Evolutionary conservation across 2,329 filamentous ascomycete genomes (phyloP).

Genomic region (Monilinia vaccinii-corymbosi): DNA sequence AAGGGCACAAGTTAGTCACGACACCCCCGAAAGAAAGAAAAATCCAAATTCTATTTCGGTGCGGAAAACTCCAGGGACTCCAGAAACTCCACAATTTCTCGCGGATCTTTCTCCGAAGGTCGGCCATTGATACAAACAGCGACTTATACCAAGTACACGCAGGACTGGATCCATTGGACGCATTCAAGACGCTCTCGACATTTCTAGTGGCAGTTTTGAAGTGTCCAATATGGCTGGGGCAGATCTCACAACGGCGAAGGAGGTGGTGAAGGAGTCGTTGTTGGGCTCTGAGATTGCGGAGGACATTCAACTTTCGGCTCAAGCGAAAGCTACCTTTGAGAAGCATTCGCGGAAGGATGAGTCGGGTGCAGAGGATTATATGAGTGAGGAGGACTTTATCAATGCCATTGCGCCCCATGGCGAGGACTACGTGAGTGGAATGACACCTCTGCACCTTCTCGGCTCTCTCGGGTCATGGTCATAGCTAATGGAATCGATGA

Average conservation of each 20-base stretch:
- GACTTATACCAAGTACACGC: neutral
- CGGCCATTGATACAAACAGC: neutral
- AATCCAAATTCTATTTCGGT: neutral
- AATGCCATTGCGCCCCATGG: constrained; percentile 76
- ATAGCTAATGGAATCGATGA: constrained; percentile 18
- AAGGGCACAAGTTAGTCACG: too few species aligned
- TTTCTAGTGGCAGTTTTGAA: neutral
- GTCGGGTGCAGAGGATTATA: constrained; percentile 65
- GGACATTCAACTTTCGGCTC: constrained; percentile 56
- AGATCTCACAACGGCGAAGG: constrained; percentile 31
- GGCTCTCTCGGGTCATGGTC: neutral
- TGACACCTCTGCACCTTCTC: neutral
- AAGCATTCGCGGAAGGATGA: constrained; percentile 68
- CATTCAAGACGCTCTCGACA: neutral
- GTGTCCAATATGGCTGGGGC: constrained; percentile 23
- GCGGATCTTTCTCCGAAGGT: constrained; percentile 1
- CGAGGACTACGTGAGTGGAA: constrained; percentile 77
- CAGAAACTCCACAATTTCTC: neutral
- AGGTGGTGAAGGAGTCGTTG: constrained; percentile 71
- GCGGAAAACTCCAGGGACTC: neutral
- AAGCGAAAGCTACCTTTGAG: constrained; percentile 68
- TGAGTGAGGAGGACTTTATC: constrained; percentile 82
- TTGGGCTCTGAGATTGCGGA: constrained; percentile 47
- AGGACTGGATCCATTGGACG: constrained; percentile 4
- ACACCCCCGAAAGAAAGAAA: neutral